phyloP scores from a whole-genome alignment of 352 stramenopile genomes.

The Globisporangium ultimum region DNA sequence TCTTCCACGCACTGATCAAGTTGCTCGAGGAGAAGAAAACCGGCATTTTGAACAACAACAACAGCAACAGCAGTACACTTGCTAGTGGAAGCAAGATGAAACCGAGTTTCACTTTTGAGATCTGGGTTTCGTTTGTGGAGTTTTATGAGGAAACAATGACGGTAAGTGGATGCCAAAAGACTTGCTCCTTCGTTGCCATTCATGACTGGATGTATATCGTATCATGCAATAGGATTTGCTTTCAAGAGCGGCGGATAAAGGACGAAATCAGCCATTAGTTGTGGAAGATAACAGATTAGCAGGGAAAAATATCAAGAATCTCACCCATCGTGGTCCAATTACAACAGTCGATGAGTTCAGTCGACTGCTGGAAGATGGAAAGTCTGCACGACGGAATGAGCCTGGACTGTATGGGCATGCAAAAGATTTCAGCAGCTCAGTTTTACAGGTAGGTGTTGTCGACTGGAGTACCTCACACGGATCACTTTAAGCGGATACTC shows the following conservation, averaged over 20 bases:
- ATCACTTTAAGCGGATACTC: background rate
- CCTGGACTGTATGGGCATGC: constrained; percentile 39
- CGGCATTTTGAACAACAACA: constrained; percentile 6
- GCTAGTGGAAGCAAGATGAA: constrained; percentile 1
- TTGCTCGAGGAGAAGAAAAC: constrained; percentile 26
- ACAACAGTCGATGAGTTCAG: constrained; percentile 18
- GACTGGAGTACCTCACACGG: too few relatives aligned
- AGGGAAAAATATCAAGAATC: constrained; percentile 27
- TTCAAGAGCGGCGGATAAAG: background rate
- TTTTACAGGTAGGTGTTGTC: constrained; percentile 31
- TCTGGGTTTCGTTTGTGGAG: constrained; percentile 48
- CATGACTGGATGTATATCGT: background rate
- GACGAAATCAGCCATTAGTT: constrained; percentile 5
- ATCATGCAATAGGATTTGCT: constrained; percentile 1
- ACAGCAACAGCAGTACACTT: too few relatives aligned
- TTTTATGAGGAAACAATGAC: constrained; percentile 54
- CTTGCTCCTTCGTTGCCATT: background rate
- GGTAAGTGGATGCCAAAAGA: constrained; percentile 6
- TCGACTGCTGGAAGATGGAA: constrained; percentile 25
- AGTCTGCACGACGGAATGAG: constrained; percentile 20
- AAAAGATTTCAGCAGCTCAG: constrained; percentile 40
- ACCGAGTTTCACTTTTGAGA: constrained; percentile 23
- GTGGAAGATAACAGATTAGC: constrained; percentile 17
- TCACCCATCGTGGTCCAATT: constrained; percentile 27
- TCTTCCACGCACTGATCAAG: constrained; percentile 34